Base-by-base conservation (phyloP, 441 rosid species). In the Brassica balearica region DNA sequence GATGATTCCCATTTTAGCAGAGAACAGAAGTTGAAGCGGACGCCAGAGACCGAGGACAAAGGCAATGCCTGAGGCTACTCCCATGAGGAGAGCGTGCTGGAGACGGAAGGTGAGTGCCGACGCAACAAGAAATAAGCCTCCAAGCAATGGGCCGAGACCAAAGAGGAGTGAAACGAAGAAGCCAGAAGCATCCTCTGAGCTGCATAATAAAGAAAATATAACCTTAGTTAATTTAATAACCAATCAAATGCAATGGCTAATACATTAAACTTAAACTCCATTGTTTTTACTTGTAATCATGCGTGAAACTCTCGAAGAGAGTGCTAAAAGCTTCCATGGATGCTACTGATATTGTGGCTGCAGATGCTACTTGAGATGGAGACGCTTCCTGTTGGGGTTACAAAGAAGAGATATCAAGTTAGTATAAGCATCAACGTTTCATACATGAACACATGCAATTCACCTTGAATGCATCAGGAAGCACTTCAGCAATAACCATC, bases 401-500 rank as follows among this genome's bases (percentile, higher is more conserved):
- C 48, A 81, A 75, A 71, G 53, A 68, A 59, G 4, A 29, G 8
- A 58, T 17, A 58, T 53, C 0, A 60, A 71, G 15, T 15, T 15
- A 15, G 17, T 15, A 15, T 15, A 15, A 15, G 11, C 19, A 62
- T 6, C 66, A 27, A 29, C 20, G 10, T 27, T 27, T 62, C 20
- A 27, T 0, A 56, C 27, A 68, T 22, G 62, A 55, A 2, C 29
- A 25, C 56, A 73, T 71, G 65, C 3, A 76, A 69, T 14, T 78
- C 17, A 91, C 99, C 98, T 94, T 96, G 81, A 94, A 94, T 32
- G 99, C 96, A 83, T 94, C 99, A 68, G 99, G 98, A 72, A 96
- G 97, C 66, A 96, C 98, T 86, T 96, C 99, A 53, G 98, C 98
- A 84, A 96, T 83, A 69, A 96, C 99, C 98, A 96, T 96, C 99